Percentiles rank a stretch among this genome's conserved stretches.
These are phyloP conservation scores for Colletotrichum viniferum DNA, from an alignment of 2,329 filamentous ascomycete genomes.

Conservation along the genomic window DNA sequence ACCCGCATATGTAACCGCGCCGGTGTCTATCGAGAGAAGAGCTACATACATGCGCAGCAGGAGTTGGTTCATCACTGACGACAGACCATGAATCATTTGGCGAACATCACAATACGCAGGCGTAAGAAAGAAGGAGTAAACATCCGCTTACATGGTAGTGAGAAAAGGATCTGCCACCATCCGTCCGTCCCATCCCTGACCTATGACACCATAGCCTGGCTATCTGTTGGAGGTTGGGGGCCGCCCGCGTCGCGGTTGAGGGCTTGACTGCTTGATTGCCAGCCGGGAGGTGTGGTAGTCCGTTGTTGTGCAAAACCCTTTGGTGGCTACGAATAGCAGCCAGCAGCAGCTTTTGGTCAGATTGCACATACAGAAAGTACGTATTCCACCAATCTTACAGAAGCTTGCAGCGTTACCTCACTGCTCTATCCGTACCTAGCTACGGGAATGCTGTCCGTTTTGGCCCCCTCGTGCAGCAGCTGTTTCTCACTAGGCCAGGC, in stretches of 20 bases:
- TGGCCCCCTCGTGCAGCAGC: not conserved
- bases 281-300: not conserved
- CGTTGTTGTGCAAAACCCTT: not conserved
- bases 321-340: not conserved
- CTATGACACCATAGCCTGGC: slow-evolving; percentile 13
- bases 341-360: not conserved
- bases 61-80: not conserved
- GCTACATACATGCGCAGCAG: not conserved
- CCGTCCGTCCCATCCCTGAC: slow-evolving; percentile 9
- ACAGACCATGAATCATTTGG: not conserved
- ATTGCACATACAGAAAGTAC: not conserved
- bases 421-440: not conserved
- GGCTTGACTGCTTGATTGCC: slow-evolving; percentile 9
- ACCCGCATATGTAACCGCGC: not conserved
- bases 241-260: not conserved
- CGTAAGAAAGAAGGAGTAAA: not conserved
- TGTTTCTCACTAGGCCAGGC: not conserved
- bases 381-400: not conserved
- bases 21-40: not conserved
- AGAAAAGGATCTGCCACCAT: slow-evolving; percentile 11
- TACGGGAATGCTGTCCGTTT: not conserved
- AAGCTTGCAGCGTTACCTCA: not conserved
- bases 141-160: not conserved
- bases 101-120: slow-evolving; percentile 1
- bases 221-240: slow-evolving; percentile 5